Percentiles rank a stretch among this genome's conserved stretches.
These are phyloP conservation scores for Leccinum subrobustum DNA, from an alignment of 1,284 basidiomycete species.

Conservation along the genomic window DNA sequence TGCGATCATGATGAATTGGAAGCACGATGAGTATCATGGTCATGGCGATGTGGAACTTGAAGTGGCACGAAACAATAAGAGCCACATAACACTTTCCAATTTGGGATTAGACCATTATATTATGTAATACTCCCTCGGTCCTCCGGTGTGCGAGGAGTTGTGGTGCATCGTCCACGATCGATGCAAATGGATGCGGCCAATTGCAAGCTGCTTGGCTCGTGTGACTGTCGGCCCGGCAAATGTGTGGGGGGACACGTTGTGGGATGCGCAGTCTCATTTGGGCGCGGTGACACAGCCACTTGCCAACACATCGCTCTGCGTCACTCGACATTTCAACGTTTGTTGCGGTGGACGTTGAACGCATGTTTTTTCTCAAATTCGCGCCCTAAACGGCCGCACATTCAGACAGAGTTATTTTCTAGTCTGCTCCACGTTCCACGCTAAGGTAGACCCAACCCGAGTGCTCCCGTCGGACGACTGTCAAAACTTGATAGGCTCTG, in stretches of 20 bases:
- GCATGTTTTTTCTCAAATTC: conserved; percentile 9
- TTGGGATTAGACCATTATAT: conserved; percentile 8
- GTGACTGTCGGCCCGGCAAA: neutral
- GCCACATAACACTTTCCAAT: conserved; percentile 17
- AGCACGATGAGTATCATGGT: neutral
- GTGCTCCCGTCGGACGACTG: neutral
- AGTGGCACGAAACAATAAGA: conserved; percentile 11
- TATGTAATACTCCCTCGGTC: neutral
- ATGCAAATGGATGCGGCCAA: neutral
- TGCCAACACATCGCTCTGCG: neutral
- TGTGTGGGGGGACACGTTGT: neutral
- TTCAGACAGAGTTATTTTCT: neutral
- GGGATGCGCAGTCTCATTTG: neutral
- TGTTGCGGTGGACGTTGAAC: conserved; percentile 4
- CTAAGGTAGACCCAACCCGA: neutral
- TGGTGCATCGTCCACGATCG: too few relatives aligned
- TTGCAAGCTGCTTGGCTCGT: neutral
- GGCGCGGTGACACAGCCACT: conserved; percentile 18
- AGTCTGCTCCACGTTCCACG: conserved; percentile 1
- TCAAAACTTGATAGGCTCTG: neutral
- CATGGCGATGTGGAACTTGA: neutral
- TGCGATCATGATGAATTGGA: neutral
- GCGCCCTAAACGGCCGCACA: neutral
- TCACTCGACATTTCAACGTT: neutral
- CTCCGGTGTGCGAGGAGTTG: neutral